Evolutionary conservation across 495 filamentous ascomycete genomes (phyloP).

Genomic region (Penicillium nucicola): DNA sequence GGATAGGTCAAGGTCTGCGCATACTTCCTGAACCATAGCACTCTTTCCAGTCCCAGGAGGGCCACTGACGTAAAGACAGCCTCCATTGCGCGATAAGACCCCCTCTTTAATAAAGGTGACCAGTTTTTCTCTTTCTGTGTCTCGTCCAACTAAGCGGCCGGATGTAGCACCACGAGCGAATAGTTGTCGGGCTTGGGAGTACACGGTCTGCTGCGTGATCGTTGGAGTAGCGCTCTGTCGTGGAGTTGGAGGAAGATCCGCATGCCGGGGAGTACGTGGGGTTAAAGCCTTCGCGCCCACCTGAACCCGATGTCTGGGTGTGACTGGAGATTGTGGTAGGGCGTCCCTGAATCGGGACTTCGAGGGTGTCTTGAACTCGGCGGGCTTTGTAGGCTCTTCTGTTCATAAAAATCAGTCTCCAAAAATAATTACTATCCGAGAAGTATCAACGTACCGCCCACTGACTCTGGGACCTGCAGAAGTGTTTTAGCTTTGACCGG

Average conservation of each 20-base stretch:
- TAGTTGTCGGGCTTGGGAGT: slow-evolving; percentile 80
- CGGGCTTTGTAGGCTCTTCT: slow-evolving; percentile 28
- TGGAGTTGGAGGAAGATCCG: slow-evolving; percentile 48
- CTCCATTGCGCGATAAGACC: slow-evolving; percentile 57
- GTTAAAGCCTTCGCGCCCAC: slow-evolving; percentile 62
- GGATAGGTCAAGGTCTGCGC: slow-evolving; percentile 49
- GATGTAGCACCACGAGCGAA: slow-evolving; percentile 79
- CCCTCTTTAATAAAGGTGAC: slow-evolving; percentile 64
- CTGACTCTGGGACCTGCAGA: slow-evolving; percentile 28
- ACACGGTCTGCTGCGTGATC: slow-evolving; percentile 59
- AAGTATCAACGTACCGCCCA: slow-evolving; percentile 28
- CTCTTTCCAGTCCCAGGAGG: slow-evolving; percentile 97
- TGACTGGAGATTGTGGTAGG: slow-evolving; percentile 59
- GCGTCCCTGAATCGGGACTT: slow-evolving; percentile 68
- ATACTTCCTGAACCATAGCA: slow-evolving; percentile 81
- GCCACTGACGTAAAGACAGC: slow-evolving; percentile 94
- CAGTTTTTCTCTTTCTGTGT: slow-evolving; percentile 72
- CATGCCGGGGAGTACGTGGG: slow-evolving; percentile 52
- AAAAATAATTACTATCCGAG: neutral
- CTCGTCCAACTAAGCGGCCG: slow-evolving; percentile 75
- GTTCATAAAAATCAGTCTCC: neutral
- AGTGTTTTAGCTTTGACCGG: slow-evolving; percentile 31
- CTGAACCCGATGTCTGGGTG: slow-evolving; percentile 66
- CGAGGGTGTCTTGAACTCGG: slow-evolving; percentile 51
- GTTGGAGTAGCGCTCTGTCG: slow-evolving; percentile 55